Evolutionary conservation across 2,329 filamentous ascomycete species (phyloP), one percentile per base, ranked within the genome.

Genomic region (Teratosphaeria viscida): DNA sequence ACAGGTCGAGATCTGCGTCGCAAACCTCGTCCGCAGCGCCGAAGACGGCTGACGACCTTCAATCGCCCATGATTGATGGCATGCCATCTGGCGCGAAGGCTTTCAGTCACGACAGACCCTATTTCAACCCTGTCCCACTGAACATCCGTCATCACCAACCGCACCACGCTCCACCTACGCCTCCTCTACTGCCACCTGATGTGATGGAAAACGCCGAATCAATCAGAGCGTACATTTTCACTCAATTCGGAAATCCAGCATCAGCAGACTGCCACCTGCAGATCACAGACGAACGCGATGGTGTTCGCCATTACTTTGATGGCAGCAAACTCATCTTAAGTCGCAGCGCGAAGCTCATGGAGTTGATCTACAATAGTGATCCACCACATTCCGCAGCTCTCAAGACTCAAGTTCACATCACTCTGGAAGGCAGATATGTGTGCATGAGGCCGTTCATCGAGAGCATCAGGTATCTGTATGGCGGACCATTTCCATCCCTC

Each of bases 221-320:
- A 19, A 60, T 73, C 19, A 67, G 70, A 34, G 64, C 66, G 53
- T 67, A 72, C 57, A 57, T 72, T 10, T 57, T 62, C 2, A 60
- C 60, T 49, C 67, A 69, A 5, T 71, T 70, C 52, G 64, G 62
- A 12, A 68, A 66, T 52, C 60, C 65, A 8, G 62, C 65, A 2
- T 61, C 71, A 16, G 63, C 71, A 11, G 72, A 74, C 57, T 72
- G 69, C 54, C 62, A 64, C 35, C 54, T 73, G n/a, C 62, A 68
- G 14, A 67, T 74, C 32, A 54, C 57, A 10, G 69, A 71, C 32
- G 60, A 63, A 10, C 53, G 58, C 26, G 59, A 59, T 11, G 61
- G 59, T 32, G 60, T 57, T n/a, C 54, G 57, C 11, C 60, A 61
- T 26, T 61, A 63, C 37, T 37, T 73, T 19, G 67, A 70, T 35